Evolutionary conservation across 73 alveolate genomes (phyloP), one percentile per base, ranked within the genome.

Genomic region (Blepharisma japonicum): DNA sequence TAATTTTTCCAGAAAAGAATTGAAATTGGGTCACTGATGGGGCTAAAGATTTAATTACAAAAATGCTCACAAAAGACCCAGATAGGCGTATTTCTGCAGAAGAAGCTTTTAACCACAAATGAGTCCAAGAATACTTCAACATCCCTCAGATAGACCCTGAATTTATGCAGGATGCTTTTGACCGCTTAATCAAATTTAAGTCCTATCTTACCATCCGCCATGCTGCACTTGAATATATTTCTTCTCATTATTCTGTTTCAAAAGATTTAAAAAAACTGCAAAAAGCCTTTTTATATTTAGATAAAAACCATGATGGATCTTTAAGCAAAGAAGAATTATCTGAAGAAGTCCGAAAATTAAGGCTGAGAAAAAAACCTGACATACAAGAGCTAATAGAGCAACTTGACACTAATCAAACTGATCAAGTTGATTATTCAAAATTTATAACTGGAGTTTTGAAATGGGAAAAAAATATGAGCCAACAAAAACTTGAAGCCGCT

Each of bases 1-100:
- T 51, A 2, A 51, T 11, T 51, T 51, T 51, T 51, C n/a, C 27
- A 14, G 0, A 0, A 1, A 4, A 51, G 0, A 0, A 51, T 1
- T 51, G 66, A 18, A 18, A 51, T 51, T 11, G 66, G 66, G 66
- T 51, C 21, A 14, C 66, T 51, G 66, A 51, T 51, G 66, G 21
- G 2, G 66, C 66, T 51, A 51, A 51, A 51, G 66, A 51, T 51
- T 18, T 51, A 14, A 14, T 51, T 11, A 51, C 4, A 18, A 11
- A 51, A 14, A 11, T 51, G 21, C 66, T 51, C 21, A 18, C n/a
- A 51, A 51, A 51, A 51, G 66, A 51, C 4, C 66, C 66, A 18
- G 66, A 18, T 11, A 11, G 4, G 66, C n/a, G 66, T 11, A 14
- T 14, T 4, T 51, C 66, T 14, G 66, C 66, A 11, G 3, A 18